These are phyloP conservation scores for Candida maltosa DNA, from an alignment of 805 yeast species.

Conservation along the genomic window DNA sequence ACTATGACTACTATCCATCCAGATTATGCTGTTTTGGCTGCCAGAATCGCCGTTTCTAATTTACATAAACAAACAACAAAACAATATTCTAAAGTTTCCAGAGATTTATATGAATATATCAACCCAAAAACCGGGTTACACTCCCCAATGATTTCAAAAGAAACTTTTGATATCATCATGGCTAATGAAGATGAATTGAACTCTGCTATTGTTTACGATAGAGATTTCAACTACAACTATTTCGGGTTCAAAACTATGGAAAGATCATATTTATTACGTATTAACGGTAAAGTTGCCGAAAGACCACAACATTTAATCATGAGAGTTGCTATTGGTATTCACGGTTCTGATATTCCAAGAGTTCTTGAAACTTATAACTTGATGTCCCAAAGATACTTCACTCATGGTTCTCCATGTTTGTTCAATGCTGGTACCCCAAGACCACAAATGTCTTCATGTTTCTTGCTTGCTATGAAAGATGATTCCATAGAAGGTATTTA, in stretches of 20 bases:
- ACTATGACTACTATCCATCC: constrained; percentile 97
- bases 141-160: constrained; percentile 42
- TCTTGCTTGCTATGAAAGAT: constrained; percentile 60
- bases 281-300: constrained; percentile 56
- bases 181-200: constrained; percentile 40
- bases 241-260: constrained; percentile 63
- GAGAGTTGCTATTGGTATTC: constrained; percentile 63
- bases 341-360: constrained; percentile 49
- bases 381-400: constrained; percentile 58
- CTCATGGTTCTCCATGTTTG: constrained; percentile 61
- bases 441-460: constrained; percentile 62
- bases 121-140: constrained; percentile 75
- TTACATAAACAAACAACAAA: constrained; percentile 92
- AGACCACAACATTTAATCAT: constrained; percentile 60
- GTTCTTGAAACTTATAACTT: constrained; percentile 55
- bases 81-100: constrained; percentile 74
- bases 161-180: constrained; percentile 36
- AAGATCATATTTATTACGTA: constrained; percentile 53
- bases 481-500: constrained; percentile 64
- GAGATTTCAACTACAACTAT: constrained; percentile 55
- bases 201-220: constrained; percentile 43
- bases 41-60: constrained; percentile 91
- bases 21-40: constrained; percentile 94
- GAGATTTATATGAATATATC: constrained; percentile 69
- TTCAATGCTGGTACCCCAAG: constrained; percentile 62